Percentiles rank a stretch among this genome's conserved stretches.
These are phyloP conservation scores for Anthoceros angustus DNA, from an alignment of 225 moss, liverwort and hornwort species.

Conservation along the genomic window DNA sequence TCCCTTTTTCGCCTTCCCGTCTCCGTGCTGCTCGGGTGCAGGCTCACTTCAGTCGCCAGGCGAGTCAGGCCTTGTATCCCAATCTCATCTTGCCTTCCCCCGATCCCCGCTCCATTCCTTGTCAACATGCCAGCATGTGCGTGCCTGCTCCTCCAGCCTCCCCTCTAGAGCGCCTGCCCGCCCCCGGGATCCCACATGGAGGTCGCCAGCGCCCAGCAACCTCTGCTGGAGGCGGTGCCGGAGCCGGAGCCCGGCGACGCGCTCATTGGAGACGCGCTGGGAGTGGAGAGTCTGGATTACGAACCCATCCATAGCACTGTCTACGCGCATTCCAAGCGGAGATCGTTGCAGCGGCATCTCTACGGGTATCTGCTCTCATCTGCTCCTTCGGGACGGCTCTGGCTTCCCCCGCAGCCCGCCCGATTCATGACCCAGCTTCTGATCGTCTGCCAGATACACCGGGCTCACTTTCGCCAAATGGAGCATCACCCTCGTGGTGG, in stretches of 20 bases:
- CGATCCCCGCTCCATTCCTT: too few relatives aligned
- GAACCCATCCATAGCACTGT: constrained; percentile 63
- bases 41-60: too few relatives aligned
- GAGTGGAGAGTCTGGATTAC: constrained; percentile 66
- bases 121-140: too few relatives aligned
- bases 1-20: too few relatives aligned
- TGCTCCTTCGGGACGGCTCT: constrained; percentile 6
- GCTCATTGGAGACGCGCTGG: constrained; percentile 6
- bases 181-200: too few relatives aligned
- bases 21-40: too few relatives aligned
- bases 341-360: constrained; percentile 29
- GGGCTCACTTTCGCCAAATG: constrained; percentile 75
- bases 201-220: too few relatives aligned
- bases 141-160: too few relatives aligned
- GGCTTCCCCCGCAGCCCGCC: neutral
- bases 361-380: constrained; percentile 36
- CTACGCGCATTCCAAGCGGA: constrained; percentile 31
- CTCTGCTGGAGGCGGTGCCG: too few relatives aligned
- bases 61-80: too few relatives aligned
- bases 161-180: too few relatives aligned
- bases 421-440: neutral
- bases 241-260: neutral
- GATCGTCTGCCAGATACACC: constrained; percentile 38
- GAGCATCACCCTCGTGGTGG: constrained; percentile 61
- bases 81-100: too few relatives aligned